Evolutionary conservation across 2,329 filamentous ascomycete species (phyloP).

Genomic region (Alternaria angustiovoidea): DNA sequence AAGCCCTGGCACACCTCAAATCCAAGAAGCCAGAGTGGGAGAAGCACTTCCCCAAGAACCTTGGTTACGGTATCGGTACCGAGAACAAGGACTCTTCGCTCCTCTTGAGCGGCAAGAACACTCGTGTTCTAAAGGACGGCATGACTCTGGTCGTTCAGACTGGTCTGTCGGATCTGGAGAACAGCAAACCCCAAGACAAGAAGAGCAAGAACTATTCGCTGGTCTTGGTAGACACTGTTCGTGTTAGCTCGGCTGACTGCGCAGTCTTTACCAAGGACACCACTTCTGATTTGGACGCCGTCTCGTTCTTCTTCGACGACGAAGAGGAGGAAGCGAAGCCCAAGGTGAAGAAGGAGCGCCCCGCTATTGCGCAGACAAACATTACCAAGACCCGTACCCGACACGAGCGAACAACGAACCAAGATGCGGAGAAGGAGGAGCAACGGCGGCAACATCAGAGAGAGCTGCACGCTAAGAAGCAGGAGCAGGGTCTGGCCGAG

Average conservation of each 20-base stretch:
- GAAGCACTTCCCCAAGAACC: conserved; percentile 91
- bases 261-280: conserved; percentile 95
- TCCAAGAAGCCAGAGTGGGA: conserved; percentile 94
- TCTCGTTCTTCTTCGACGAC: conserved; percentile 98
- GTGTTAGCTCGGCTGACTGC: conserved; percentile 78
- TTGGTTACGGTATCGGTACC: conserved; percentile 91
- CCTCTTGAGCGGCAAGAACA: conserved; percentile 86
- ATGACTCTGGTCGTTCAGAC: conserved; percentile 96
- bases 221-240: conserved; percentile 90
- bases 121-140: conserved; percentile 84
- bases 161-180: conserved; percentile 88
- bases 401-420: conserved; percentile 86
- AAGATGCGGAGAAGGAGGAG: conserved; percentile 88
- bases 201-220: conserved; percentile 89
- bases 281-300: conserved; percentile 87
- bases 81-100: conserved; percentile 87
- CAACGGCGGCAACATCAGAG: conserved; percentile 91
- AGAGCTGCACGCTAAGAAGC: conserved; percentile 85
- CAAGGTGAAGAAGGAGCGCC: conserved; percentile 87
- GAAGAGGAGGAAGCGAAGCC: conserved; percentile 84
- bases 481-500: conserved; percentile 82
- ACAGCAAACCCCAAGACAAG: conserved; percentile 86
- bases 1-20: conserved; percentile 80
- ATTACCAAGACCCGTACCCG: conserved; percentile 93
- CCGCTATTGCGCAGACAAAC: conserved; percentile 90